phyloP scores from a whole-genome alignment of 768 basidiomycete species.

The Suillus hirtellus region DNA sequence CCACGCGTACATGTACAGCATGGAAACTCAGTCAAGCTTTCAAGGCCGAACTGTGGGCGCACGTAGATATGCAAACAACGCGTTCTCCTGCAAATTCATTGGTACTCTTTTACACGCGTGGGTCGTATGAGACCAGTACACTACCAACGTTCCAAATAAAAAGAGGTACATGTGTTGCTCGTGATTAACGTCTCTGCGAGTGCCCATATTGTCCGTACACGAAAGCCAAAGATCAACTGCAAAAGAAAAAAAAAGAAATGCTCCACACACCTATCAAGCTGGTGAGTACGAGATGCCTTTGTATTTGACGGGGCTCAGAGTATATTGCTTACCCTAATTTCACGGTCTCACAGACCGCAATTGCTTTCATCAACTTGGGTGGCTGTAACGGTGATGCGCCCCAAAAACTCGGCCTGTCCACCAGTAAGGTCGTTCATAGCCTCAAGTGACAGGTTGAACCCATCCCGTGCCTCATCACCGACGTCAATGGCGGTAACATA shows the following conservation, averaged over 20 bases:
- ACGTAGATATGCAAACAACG: neutral
- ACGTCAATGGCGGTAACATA: slow-evolving; percentile 55
- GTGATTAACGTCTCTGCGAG: neutral
- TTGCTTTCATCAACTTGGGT: slow-evolving; percentile 16
- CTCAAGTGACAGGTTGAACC: slow-evolving; percentile 39
- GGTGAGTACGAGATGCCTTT: neutral
- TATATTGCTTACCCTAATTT: neutral
- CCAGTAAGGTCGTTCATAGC: slow-evolving; percentile 39
- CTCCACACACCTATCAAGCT: neutral
- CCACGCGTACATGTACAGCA: neutral
- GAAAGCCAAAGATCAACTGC: neutral
- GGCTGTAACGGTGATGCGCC: slow-evolving; percentile 26
- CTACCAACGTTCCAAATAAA: neutral
- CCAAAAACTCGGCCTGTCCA: slow-evolving; percentile 27
- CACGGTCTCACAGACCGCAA: slow-evolving; percentile 17
- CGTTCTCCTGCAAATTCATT: neutral
- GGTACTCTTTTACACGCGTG: neutral
- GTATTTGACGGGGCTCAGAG: neutral
- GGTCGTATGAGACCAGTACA: neutral
- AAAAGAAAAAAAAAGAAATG: neutral
- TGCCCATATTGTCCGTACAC: neutral
- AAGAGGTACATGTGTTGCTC: neutral
- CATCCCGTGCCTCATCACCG: slow-evolving; percentile 26
- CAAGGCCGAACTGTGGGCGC: neutral
- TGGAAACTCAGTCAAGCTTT: neutral